Evolutionary conservation across 768 basidiomycete genomes (phyloP).

Genomic region (Imleria badia): DNA sequence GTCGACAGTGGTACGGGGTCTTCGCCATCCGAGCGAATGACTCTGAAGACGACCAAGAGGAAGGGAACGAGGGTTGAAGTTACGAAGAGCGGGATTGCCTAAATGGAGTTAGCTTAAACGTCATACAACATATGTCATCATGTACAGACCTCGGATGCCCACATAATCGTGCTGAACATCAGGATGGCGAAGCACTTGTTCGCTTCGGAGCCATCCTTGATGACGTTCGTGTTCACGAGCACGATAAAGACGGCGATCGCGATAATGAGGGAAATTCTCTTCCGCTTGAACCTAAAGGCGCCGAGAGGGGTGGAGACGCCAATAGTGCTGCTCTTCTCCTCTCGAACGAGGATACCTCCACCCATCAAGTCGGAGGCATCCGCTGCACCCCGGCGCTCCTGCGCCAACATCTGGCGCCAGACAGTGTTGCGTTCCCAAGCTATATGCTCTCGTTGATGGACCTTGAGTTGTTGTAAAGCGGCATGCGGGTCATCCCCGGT

Average conservation of each 20-base stretch:
- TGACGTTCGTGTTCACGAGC: slow-evolving; percentile 58
- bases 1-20: slow-evolving; percentile 52
- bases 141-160: slow-evolving; percentile 88
- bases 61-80: slow-evolving; percentile 90
- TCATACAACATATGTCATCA: not conserved
- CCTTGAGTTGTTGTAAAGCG: slow-evolving; percentile 79
- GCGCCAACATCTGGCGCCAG: slow-evolving; percentile 93
- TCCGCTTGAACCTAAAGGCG: slow-evolving; percentile 60
- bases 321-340: slow-evolving; percentile 37
- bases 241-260: slow-evolving; percentile 58
- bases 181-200: slow-evolving; percentile 91
- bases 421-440: slow-evolving; percentile 98
- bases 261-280: slow-evolving; percentile 54
- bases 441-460: slow-evolving; percentile 89
- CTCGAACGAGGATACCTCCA: slow-evolving; percentile 48
- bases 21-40: slow-evolving; percentile 56
- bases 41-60: slow-evolving; percentile 79
- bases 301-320: slow-evolving; percentile 66
- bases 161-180: slow-evolving; percentile 85
- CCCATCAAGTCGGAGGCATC: slow-evolving; percentile 36
- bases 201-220: slow-evolving; percentile 62
- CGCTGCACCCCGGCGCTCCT: slow-evolving; percentile 60
- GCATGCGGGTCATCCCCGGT: slow-evolving; percentile 63
- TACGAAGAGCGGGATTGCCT: slow-evolving; percentile 98
- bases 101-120: slow-evolving; percentile 1